Evolutionary conservation across 2,329 filamentous ascomycete genomes (phyloP), one percentile per base, ranked within the genome.

Genomic region (Ophiostoma pallidulum): DNA sequence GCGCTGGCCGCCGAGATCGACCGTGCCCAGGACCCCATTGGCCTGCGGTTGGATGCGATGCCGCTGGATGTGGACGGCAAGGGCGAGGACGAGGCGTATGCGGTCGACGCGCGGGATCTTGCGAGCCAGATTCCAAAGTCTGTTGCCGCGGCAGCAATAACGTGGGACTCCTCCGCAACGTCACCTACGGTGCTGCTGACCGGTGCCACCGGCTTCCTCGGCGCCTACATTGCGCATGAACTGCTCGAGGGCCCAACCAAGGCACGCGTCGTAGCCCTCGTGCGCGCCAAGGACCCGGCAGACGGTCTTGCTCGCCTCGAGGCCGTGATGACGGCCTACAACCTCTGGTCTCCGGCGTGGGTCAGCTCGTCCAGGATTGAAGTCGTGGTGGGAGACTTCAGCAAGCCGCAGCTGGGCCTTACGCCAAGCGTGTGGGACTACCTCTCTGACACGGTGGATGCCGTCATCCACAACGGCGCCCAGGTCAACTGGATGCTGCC

Each of bases 181-280:
- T 51, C 64, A 49, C 50, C 68, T 51, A 88, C 82, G 0, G 73
- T 92, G 10, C 85, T 96, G 63, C 67, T 96, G 5, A 96, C 90
- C 3, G 89, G 91, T 37, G 88, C 86, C 4, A 96, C 90, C 5
- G 90, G 90, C 3, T 96, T 96, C 70, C 66, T 96, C 18, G 90
- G 90, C 24, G 77, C 86, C 0, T 94, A 89, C 59, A 70, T 96
- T 10, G 69, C 94, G 28, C 76, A 76, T 47, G 86, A 94, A 47
- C 65, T 95, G 1, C 72, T 96, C 1, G 75, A 75, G 33, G 72
- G 83, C 20, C 67, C 70, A 9, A 66, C 67, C 14, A 64, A 67
- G 16, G 68, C 78, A 13, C 81, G 76, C 54, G 72, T 94, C 9
- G 79, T 94, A 49, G 80, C 82, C 1, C 81, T 90, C 49, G 83